Percentiles rank a stretch among this genome's conserved stretches.
Conservation (phyloP, 176 grass and related monocot species). For the Aegilops longissima region DNA sequence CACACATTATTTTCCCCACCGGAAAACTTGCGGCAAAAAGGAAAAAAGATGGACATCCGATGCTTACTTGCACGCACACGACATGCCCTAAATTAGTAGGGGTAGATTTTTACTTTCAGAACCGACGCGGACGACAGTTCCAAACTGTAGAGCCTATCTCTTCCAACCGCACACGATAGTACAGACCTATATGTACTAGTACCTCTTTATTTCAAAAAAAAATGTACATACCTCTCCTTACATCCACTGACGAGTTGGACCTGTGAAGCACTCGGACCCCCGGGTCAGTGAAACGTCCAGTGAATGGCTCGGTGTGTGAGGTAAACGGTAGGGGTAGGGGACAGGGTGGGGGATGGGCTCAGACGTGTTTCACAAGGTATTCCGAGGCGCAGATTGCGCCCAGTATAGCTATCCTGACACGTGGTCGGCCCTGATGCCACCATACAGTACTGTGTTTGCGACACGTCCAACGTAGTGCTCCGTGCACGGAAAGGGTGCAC, state of each 20-base stretch:
- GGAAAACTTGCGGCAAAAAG: background rate
- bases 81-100: constrained; percentile 21
- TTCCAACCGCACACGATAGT: background rate
- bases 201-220: too few relatives aligned
- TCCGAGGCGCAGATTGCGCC: constrained; percentile 6
- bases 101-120: background rate
- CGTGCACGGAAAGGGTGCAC: background rate
- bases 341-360: constrained; percentile 4
- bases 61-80: constrained; percentile 28
- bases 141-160: background rate
- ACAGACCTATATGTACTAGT: background rate
- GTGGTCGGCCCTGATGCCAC: constrained; percentile 4
- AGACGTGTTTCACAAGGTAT: constrained; percentile 49
- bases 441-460: background rate
- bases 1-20: background rate
- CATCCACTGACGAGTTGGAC: background rate
- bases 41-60: constrained; percentile 28
- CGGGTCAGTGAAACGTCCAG: fast-evolving
- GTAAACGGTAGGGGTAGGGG: background rate
- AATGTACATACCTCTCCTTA: background rate
- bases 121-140: background rate
- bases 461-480: background rate
- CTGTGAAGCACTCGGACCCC: fast-evolving
- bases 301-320: background rate
- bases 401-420: background rate